Conservation (phyloP, 2,329 filamentous ascomycete species). For the Fusarium neocosmosporiellum region DNA sequence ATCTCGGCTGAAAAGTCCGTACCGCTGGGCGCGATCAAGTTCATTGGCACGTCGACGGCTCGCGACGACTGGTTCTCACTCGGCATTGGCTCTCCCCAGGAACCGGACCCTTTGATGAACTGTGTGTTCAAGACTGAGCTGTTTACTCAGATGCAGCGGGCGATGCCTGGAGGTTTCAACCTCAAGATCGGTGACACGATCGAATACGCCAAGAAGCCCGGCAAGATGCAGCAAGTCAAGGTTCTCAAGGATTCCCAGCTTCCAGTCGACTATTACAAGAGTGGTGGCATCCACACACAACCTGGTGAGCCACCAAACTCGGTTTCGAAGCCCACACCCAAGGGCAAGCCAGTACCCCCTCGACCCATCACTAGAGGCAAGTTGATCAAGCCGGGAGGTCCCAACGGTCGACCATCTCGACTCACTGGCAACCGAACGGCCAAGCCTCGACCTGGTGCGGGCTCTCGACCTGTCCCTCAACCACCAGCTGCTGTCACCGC, state of each 20-base stretch:
- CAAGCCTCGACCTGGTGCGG: conserved; percentile 56
- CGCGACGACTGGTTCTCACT: conserved; percentile 98
- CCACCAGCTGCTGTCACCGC: conserved; percentile 47
- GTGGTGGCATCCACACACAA: conserved; percentile 86
- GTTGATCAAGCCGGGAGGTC: conserved; percentile 90
- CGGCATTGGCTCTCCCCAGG: conserved; percentile 88
- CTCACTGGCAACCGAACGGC: conserved; percentile 63
- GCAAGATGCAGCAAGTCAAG: conserved; percentile 90
- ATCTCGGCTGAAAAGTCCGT: conserved; percentile 86
- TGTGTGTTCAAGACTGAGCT: conserved; percentile 98
- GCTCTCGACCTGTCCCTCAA: conserved; percentile 48
- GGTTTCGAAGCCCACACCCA: conserved; percentile 84
- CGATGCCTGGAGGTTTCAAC: conserved; percentile 82
- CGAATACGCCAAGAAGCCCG: conserved; percentile 97
- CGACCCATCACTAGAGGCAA: conserved; percentile 95
- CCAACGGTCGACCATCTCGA: conserved; percentile 82
- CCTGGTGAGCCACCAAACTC: conserved; percentile 87
- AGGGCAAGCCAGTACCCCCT: conserved; percentile 84
- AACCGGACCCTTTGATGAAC: conserved; percentile 91
- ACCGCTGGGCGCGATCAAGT: conserved; percentile 88
- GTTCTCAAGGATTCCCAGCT: conserved; percentile 86
- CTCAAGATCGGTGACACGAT: conserved; percentile 86
- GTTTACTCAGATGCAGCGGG: conserved; percentile 88
- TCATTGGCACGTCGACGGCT: conserved; percentile 80
- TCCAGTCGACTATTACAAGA: conserved; percentile 90